phyloP scores from a whole-genome alignment of 2,329 filamentous ascomycete species.

The Sordariomycetes sp. region DNA sequence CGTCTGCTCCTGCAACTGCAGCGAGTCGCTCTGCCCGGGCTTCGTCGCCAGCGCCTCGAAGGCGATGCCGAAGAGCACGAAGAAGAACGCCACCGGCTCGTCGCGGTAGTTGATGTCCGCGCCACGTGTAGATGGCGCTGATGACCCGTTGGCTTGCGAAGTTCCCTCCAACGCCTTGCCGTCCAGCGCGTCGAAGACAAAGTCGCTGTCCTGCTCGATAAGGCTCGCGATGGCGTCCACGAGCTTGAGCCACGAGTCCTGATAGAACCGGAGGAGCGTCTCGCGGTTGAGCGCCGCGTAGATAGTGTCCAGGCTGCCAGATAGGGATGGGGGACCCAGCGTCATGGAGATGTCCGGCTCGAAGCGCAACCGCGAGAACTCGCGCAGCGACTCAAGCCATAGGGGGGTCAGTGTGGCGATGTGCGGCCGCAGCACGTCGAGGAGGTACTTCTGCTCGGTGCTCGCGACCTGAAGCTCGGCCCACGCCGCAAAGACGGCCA shows the following conservation, averaged over 20 bases:
- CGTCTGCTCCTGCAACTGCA: slow-evolving; percentile 67
- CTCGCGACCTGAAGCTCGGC: slow-evolving; percentile 94
- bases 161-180: slow-evolving; percentile 56
- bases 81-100: slow-evolving; percentile 97
- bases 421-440: slow-evolving; percentile 81
- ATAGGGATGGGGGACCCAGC: slow-evolving; percentile 67
- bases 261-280: slow-evolving; percentile 89
- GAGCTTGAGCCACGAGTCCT: slow-evolving; percentile 91
- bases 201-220: slow-evolving; percentile 95
- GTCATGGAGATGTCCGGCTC: slow-evolving; percentile 96
- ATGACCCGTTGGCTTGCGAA: slow-evolving; percentile 31
- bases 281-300: slow-evolving; percentile 93
- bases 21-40: slow-evolving; percentile 35
- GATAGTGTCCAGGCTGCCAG: slow-evolving; percentile 81
- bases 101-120: slow-evolving; percentile 94
- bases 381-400: slow-evolving; percentile 86
- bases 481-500: slow-evolving; percentile 95
- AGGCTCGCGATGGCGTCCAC: slow-evolving; percentile 95
- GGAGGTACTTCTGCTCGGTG: slow-evolving; percentile 79
- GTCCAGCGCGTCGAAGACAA: slow-evolving; percentile 93
- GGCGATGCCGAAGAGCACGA: slow-evolving; percentile 90
- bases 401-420: slow-evolving; percentile 83
- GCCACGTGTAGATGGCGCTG: slow-evolving; percentile 30
- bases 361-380: slow-evolving; percentile 87
- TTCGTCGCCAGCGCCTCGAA: slow-evolving; percentile 91